Base-by-base conservation (phyloP, 345 rosid genomes). In the Cardamine occulta region DNA sequence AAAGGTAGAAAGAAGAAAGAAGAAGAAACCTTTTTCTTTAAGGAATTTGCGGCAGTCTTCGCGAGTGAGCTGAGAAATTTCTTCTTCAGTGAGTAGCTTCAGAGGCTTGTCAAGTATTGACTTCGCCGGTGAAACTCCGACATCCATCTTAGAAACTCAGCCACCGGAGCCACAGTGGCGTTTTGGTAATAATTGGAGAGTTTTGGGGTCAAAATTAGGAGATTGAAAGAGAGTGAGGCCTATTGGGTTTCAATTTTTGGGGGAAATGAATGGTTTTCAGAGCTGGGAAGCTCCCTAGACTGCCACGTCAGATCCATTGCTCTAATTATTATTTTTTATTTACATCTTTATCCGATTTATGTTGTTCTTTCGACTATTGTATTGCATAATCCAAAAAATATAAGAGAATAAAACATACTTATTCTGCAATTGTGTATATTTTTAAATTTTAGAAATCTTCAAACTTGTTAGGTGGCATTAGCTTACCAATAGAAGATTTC, bases 11-110 rank as follows among this genome's bases (percentile, higher is more conserved):
- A 24, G n/a, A 24, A 35, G 10, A 37, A 40, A 2, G n/a, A 56
- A 1, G 15, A 28, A 66, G 15, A 55, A 66, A 89, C 94, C 97
- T 89, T 91, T 91, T 37, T 82, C 89, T 79, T 84, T 93, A 85
- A 91, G 98, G 78, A 83, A 93, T 58, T 84, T 86, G 70, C 96
- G 93, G 84, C 97, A 91, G 65, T 93, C 98, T 54, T 91, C 96
- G 42, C 97, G 98, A 6, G 96, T 91, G 82, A 93, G 86, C 89
- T 93, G 97, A 29, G 96, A 86, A 85, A 93, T 89, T 88, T 93
- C 98, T n/a, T 91, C 97, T 73, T 93, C 97, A 4, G 96, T 91
- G 66, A 87, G 88, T 42, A 89, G 92, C 74, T 82, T 74, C 23
- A 89, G 85, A 39, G 97, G 97, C 74, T 88, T 93, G 73, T 83